Conservation (phyloP, 2,329 filamentous ascomycete species). For the Thielaviopsis euricoi region DNA sequence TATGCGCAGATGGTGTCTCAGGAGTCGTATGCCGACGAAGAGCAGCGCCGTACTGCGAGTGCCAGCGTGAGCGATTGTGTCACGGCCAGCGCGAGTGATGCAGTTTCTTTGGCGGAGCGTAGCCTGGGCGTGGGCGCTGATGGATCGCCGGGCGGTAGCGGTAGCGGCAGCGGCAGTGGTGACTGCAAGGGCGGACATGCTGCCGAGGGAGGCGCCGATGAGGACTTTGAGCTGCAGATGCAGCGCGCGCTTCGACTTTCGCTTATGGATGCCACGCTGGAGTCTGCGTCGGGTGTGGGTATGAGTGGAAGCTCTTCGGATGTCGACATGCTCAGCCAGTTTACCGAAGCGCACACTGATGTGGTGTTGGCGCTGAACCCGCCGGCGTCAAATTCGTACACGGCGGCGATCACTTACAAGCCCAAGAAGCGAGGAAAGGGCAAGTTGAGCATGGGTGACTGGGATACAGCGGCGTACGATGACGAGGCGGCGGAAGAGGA, state of each 20-base stretch:
- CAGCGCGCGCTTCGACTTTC: slow-evolving; percentile 47
- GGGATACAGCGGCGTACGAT: background rate
- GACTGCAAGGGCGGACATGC: background rate
- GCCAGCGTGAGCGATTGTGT: background rate
- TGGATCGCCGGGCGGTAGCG: background rate
- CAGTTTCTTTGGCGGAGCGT: slow-evolving; percentile 31
- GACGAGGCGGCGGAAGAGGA: background rate
- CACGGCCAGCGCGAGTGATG: slow-evolving; percentile 29
- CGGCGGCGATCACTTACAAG: slow-evolving; percentile 1
- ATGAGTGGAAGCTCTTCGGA: background rate
- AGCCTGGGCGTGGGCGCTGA: slow-evolving; percentile 24
- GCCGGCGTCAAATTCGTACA: slow-evolving; percentile 2
- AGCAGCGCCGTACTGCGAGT: slow-evolving; percentile 28
- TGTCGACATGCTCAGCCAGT: background rate
- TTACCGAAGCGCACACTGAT: background rate
- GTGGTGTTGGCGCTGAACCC: slow-evolving; percentile 4
- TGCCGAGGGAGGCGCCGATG: slow-evolving; percentile 20
- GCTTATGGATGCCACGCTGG: slow-evolving; percentile 29
- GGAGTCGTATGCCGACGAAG: slow-evolving; percentile 40
- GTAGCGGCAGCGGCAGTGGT: background rate
- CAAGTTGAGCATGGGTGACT: background rate
- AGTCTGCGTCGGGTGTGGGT: slow-evolving; percentile 11
- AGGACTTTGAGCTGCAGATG: slow-evolving; percentile 43
- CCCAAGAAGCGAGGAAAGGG: background rate
- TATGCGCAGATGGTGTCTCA: slow-evolving; percentile 52